Percentiles rank a stretch among this genome's conserved stretches.
Evolutionary conservation across 2,329 filamentous ascomycete species (phyloP).

Genomic region (Neofusicoccum sp.): DNA sequence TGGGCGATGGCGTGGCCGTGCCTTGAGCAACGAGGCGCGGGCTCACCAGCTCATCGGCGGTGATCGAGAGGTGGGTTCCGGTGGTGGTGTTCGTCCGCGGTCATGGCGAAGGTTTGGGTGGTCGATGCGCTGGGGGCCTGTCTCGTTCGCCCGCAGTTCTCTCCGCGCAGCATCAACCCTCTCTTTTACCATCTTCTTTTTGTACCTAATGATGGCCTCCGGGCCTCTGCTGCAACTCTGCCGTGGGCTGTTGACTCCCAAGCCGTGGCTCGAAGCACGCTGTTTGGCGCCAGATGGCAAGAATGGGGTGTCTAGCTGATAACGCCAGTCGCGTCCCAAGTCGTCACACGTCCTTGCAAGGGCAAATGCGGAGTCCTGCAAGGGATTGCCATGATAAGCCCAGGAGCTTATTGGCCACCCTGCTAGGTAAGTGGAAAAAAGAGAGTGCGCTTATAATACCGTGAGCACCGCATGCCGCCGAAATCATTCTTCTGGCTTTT

Average conservation of each 20-base stretch:
- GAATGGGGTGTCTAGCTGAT: conserved; percentile 1
- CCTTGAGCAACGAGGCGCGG: neutral
- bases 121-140: too few relatives aligned
- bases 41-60: neutral
- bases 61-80: neutral
- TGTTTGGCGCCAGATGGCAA: neutral
- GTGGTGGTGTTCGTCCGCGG: neutral
- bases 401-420: neutral
- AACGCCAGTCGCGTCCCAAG: neutral
- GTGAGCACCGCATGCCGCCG: neutral
- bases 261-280: neutral
- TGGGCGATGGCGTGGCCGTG: neutral
- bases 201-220: neutral
- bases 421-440: neutral
- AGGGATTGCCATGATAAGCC: neutral
- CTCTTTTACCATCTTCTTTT: too few relatives aligned
- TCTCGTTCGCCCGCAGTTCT: neutral
- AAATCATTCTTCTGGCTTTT: neutral
- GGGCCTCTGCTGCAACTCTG: neutral
- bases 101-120: neutral
- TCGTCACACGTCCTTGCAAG: neutral
- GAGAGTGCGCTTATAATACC: too few relatives aligned
- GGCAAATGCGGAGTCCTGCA: neutral
- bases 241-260: neutral
- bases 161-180: neutral